Base-by-base conservation (phyloP, 768 basidiomycete genomes). In the Suillus subalutaceus region DNA sequence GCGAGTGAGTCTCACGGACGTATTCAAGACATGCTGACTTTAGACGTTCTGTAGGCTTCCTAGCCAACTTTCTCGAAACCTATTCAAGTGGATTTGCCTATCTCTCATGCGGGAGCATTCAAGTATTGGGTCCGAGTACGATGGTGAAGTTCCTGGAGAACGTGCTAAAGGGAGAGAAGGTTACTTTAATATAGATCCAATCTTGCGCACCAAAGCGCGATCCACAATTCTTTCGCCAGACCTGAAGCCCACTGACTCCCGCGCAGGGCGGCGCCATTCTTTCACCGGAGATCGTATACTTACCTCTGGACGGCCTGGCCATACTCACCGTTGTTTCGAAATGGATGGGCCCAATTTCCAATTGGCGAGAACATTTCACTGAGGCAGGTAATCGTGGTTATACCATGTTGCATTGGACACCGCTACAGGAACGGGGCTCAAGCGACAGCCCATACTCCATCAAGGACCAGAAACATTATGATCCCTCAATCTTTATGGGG, bases 351-450 rank as follows among this genome's bases (percentile, higher is more conserved):
- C 85, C 90, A 1, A 78, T 94, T 43, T 77, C 81, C 13, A 82
- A 89, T 38, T 99, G 97, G 97, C 82, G 79, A 53, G 82, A 84
- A 4, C 88, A 93, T 74, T 93, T 97, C 69, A 83, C 85, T 59
- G 94, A 96, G 78, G 92, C 94, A 13, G 87, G 89, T 62, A 85
- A 93, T 63, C 84, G 97, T 58, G 97, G 97, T 1, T 99, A 99
- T 82, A 99, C 96, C 62, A 97, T 99, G 94, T 81, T 99, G 52
- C 97, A 99, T 74, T 99, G 92, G 83, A 93, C 97, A 0, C 97
- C 97, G 0, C 81, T 99, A 7, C 97, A 99, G 78, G 90, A 93
- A 74, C 83, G 96, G 41, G 97, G 97, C 26, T 85, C 88, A 68
- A 94, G 92, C 69, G 86, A 92, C 67, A 96, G 93, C 70, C 97